These are phyloP conservation scores for Fusarium duplospermum DNA, from an alignment of 2,329 filamentous ascomycete species.

Conservation along the genomic window DNA sequence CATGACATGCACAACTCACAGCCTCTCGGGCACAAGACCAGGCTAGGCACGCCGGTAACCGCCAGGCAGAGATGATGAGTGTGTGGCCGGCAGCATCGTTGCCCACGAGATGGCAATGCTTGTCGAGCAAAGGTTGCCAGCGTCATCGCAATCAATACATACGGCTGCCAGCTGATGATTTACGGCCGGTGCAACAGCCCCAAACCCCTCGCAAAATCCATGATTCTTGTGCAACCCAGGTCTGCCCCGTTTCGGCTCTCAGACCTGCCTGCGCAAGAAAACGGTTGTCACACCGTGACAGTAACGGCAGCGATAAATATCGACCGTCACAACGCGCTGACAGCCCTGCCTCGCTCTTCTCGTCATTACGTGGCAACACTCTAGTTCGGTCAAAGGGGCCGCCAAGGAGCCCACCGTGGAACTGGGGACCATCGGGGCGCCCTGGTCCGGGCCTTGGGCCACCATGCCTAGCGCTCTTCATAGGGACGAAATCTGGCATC, in stretches of 20 bases:
- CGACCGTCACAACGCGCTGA: constrained; percentile 15
- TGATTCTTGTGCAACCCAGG: constrained; percentile 8
- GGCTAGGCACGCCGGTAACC: constrained; percentile 30
- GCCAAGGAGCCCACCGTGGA: constrained; percentile 39
- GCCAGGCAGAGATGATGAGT: constrained; percentile 30
- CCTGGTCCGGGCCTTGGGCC: constrained; percentile 31
- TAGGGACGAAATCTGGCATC: constrained; percentile 4
- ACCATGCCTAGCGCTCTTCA: constrained; percentile 12
- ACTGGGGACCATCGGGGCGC: constrained; percentile 34
- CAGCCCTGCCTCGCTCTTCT: constrained; percentile 35
- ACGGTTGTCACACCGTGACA: constrained; percentile 11
- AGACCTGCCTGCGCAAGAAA: background rate
- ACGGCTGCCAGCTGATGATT: constrained; percentile 20
- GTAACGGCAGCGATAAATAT: constrained; percentile 14
- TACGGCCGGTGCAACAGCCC: constrained; percentile 20
- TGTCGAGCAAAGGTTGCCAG: constrained; percentile 21
- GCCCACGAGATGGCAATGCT: constrained; percentile 12
- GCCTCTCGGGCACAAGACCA: constrained; percentile 8
- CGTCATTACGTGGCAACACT: constrained; percentile 46
- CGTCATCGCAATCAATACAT: constrained; percentile 41
- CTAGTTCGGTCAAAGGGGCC: constrained; percentile 44
- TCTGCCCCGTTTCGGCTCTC: constrained; percentile 1
- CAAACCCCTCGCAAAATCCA: constrained; percentile 23
- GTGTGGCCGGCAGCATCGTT: constrained; percentile 4
- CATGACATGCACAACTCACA: constrained; percentile 42